These are phyloP conservation scores for Mycosarcoma maydis DNA, from an alignment of 1,284 basidiomycete species.

Conservation along the genomic window DNA sequence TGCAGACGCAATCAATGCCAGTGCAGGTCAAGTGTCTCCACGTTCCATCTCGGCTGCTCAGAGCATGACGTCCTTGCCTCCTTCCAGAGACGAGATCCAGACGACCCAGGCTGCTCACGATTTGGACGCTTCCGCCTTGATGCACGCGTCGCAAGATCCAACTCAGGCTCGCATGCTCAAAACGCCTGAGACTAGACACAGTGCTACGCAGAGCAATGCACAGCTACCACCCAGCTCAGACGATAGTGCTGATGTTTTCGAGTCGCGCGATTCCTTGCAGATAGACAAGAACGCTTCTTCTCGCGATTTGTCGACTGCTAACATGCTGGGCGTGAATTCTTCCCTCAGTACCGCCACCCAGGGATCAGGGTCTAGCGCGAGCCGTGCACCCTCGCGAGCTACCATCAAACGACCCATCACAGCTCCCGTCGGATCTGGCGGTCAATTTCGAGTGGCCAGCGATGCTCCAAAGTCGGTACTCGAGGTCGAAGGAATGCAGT, in stretches of 20 bases:
- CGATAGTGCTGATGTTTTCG: too few relatives aligned
- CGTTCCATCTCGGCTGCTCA: conserved; percentile 11
- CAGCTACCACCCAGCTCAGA: too few relatives aligned
- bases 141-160: conserved; percentile 27
- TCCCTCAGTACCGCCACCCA: background rate
- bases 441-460: conserved; percentile 17
- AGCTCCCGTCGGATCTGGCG: conserved; percentile 25
- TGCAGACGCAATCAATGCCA: conserved; percentile 3
- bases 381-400: conserved; percentile 33
- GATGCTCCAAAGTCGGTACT: conserved; percentile 23
- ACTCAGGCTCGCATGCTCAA: conserved; percentile 20
- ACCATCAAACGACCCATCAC: conserved; percentile 45
- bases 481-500: conserved; percentile 43
- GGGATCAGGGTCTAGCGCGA: background rate
- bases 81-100: conserved; percentile 8
- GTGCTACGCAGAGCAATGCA: background rate
- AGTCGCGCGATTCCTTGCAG: too few relatives aligned
- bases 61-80: conserved; percentile 5
- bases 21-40: conserved; percentile 5
- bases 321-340: background rate
- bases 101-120: conserved; percentile 12
- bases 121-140: conserved; percentile 27
- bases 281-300: too few relatives aligned
- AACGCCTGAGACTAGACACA: background rate
- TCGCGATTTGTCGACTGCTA: conserved; percentile 13